Percentiles rank a stretch among this genome's conserved stretches.
Evolutionary conservation across 2,329 filamentous ascomycete genomes (phyloP).

Genomic region (Neodidymelliopsis sp.): DNA sequence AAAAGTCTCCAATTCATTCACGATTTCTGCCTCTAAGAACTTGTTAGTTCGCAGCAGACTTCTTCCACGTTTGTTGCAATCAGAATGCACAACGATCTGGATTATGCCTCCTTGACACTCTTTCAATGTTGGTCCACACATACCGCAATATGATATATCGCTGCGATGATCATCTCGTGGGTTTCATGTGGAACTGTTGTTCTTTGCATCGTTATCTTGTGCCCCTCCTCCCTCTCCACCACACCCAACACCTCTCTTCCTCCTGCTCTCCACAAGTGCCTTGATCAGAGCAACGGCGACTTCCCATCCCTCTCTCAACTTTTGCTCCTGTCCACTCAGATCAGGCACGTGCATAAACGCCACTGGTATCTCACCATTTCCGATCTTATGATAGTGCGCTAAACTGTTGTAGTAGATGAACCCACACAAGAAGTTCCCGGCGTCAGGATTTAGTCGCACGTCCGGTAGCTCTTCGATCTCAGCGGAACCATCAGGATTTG

Average conservation of each 20-base stretch:
- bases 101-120: too few species aligned
- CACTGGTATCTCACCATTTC: slow-evolving; percentile 36
- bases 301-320: slow-evolving; percentile 35
- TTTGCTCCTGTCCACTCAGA: slow-evolving; percentile 36
- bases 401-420: slow-evolving; percentile 49
- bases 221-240: background rate
- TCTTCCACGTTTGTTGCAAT: too few species aligned
- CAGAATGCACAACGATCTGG: too few species aligned
- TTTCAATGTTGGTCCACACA: too few species aligned
- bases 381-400: slow-evolving; percentile 35
- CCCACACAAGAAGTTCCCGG: slow-evolving; percentile 48
- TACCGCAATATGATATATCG: too few species aligned
- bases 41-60: too few species aligned
- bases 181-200: background rate
- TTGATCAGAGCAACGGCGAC: slow-evolving; percentile 44
- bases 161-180: too few species aligned
- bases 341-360: slow-evolving; percentile 48
- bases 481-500: background rate
- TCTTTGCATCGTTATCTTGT: slow-evolving; percentile 10
- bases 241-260: slow-evolving; percentile 25
- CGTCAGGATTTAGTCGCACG: slow-evolving; percentile 40
- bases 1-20: too few species aligned
- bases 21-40: too few species aligned
- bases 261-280: slow-evolving; percentile 43
- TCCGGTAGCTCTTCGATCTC: slow-evolving; percentile 22